Percentiles rank a stretch among this genome's conserved stretches.
Conservation (phyloP, 2,329 filamentous ascomycete species). For the Lachnellula hyalina region DNA sequence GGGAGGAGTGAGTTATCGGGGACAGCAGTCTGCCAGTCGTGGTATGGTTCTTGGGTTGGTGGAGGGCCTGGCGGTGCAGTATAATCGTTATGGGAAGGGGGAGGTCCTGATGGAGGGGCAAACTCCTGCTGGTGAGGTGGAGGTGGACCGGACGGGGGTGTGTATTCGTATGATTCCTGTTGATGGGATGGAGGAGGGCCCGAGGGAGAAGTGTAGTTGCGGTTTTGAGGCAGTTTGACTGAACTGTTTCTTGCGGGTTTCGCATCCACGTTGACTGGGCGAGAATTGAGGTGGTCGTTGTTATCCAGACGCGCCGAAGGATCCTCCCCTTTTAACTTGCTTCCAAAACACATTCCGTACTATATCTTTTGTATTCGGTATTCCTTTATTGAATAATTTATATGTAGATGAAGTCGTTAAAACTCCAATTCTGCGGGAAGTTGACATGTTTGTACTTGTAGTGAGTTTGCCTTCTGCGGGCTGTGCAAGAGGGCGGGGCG, state of each 20-base stretch:
- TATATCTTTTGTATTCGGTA: no score
- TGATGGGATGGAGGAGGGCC: slow-evolving; percentile 31
- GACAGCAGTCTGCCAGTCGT: slow-evolving; percentile 67
- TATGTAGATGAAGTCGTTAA: not conserved
- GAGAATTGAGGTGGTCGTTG: slow-evolving; percentile 17
- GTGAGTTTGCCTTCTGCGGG: not conserved
- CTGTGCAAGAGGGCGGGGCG: not conserved
- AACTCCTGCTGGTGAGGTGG: not conserved
- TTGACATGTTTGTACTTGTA: no score
- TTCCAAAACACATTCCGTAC: slow-evolving; percentile 26
- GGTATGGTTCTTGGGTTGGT: slow-evolving; percentile 36
- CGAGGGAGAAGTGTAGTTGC: slow-evolving; percentile 33
- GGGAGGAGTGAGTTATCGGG: slow-evolving; percentile 69
- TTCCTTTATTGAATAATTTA: not conserved
- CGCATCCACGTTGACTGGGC: slow-evolving; percentile 16
- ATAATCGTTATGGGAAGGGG: slow-evolving; percentile 18
- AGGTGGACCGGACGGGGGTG: no score
- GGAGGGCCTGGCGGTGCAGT: slow-evolving; percentile 36
- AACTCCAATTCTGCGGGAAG: not conserved
- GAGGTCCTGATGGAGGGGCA: slow-evolving; percentile 18
- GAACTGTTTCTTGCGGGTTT: slow-evolving; percentile 12
- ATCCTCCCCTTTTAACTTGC: slow-evolving; percentile 21
- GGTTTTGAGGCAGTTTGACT: slow-evolving; percentile 23
- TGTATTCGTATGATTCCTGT: no score
- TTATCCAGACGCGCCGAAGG: slow-evolving; percentile 13